phyloP scores from a whole-genome alignment of 345 rosid species.

The Melastoma malabathricum region DNA sequence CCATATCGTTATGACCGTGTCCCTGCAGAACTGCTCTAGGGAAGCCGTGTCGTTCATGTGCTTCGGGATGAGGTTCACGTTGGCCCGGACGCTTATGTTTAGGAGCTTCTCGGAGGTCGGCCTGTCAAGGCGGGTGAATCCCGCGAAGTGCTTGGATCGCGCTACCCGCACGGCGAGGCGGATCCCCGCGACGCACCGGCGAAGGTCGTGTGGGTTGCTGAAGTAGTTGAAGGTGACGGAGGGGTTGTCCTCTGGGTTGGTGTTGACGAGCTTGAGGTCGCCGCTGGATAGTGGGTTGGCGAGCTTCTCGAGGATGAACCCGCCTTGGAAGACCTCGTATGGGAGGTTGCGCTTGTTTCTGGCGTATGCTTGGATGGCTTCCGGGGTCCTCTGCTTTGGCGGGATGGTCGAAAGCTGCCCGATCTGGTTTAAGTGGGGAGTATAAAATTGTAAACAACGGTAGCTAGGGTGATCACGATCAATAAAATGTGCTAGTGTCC shows the following conservation, averaged over 20 bases:
- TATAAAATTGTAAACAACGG: neutral
- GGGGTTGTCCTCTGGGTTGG: slow-evolving; percentile 72
- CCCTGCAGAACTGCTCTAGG: slow-evolving; percentile 91
- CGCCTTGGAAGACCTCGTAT: slow-evolving; percentile 75
- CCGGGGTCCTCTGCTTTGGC: slow-evolving; percentile 52
- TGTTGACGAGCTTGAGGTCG: slow-evolving; percentile 46
- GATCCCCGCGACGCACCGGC: slow-evolving; percentile 60
- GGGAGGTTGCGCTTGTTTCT: slow-evolving; percentile 44
- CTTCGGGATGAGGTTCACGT: slow-evolving; percentile 74
- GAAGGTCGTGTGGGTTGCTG: slow-evolving; percentile 55
- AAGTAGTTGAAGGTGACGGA: slow-evolving; percentile 86
- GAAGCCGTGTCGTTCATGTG: slow-evolving; percentile 70
- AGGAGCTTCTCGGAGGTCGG: slow-evolving; percentile 47
- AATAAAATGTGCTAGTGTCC: too few species aligned
- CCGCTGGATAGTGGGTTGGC: slow-evolving; percentile 62
- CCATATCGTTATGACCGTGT: slow-evolving; percentile 93
- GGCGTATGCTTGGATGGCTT: slow-evolving; percentile 43
- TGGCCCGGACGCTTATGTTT: slow-evolving; percentile 56
- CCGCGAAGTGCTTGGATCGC: slow-evolving; percentile 47
- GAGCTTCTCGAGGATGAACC: slow-evolving; percentile 85
- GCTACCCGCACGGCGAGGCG: slow-evolving; percentile 46
- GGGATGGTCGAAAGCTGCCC: slow-evolving; percentile 73
- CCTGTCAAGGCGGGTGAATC: slow-evolving; percentile 41
- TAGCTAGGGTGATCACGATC: neutral
- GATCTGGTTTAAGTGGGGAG: slow-evolving; percentile 16